Conservation (phyloP, 2,329 filamentous ascomycete genomes). For the Clonostachys sp. region DNA sequence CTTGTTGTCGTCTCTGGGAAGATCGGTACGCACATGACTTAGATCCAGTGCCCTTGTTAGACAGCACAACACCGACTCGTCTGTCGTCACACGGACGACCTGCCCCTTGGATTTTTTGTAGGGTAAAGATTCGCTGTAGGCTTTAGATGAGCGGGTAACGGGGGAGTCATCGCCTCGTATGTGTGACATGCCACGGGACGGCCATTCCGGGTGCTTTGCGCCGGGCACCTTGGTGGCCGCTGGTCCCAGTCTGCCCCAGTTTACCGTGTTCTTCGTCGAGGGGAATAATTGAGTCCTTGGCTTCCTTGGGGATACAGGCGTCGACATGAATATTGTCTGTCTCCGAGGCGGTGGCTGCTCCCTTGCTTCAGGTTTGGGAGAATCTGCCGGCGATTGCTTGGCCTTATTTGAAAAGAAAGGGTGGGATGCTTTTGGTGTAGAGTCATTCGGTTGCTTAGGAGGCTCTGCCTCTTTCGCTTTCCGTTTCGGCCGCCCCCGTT, state of each 20-base stretch:
- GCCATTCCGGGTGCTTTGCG: conserved; percentile 66
- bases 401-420: conserved; percentile 9
- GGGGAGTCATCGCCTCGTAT: conserved; percentile 41
- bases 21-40: conserved; percentile 13
- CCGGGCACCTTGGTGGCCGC: conserved; percentile 58
- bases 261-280: conserved; percentile 11
- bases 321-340: conserved; percentile 43
- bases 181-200: conserved; percentile 59
- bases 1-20: conserved; percentile 24
- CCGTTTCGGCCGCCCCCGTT: no score
- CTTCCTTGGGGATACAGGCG: conserved; percentile 46
- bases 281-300: conserved; percentile 16
- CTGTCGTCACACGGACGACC: conserved; percentile 27
- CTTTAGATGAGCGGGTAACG: not conserved
- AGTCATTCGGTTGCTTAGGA: no score
- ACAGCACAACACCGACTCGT: conserved; percentile 36
- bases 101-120: conserved; percentile 47
- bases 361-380: conserved; percentile 16
- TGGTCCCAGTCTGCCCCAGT: conserved; percentile 21
- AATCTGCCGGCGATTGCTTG: conserved; percentile 13
- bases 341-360: conserved; percentile 19
- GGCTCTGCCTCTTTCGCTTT: no score
- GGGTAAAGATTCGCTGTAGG: conserved; percentile 2
- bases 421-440: no score
- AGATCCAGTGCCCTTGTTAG: conserved; percentile 18